A percentile compares a stretch with the other conserved stretches of the same genome.
These are phyloP conservation scores for Penicillium sp. DNA, from an alignment of 2,329 filamentous ascomycete genomes.

Conservation along the genomic window DNA sequence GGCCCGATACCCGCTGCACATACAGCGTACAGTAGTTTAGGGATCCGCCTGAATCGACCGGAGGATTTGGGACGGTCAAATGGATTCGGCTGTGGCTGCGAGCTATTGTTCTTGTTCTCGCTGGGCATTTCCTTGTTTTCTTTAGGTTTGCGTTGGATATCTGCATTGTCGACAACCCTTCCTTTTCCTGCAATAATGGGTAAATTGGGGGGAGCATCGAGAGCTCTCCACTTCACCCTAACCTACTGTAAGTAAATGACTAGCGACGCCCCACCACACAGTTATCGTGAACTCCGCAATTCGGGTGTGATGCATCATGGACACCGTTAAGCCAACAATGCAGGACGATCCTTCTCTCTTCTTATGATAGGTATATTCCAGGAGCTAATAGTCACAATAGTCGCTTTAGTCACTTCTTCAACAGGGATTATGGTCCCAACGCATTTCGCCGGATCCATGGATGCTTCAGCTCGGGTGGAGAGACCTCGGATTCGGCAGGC, in stretches of 20 bases:
- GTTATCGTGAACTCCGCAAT: conserved; percentile 5
- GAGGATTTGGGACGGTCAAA: background rate
- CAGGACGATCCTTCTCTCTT: background rate
- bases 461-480: conserved; percentile 3
- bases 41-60: conserved; percentile 14
- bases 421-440: background rate
- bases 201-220: background rate
- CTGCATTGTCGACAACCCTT: too few species aligned
- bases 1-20: conserved; percentile 30
- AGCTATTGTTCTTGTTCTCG: too few species aligned
- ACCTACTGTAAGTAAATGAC: background rate
- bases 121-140: too few species aligned
- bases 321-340: conserved; percentile 5
- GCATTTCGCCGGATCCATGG: background rate
- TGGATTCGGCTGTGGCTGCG: background rate
- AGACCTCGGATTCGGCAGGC: background rate
- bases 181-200: too few species aligned
- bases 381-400: background rate
- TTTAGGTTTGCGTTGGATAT: too few species aligned
- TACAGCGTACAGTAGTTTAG: conserved; percentile 25
- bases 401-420: background rate
- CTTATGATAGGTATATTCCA: conserved; percentile 3
- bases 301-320: conserved; percentile 8
- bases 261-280: conserved; percentile 5
- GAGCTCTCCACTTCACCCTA: background rate